Conservation (phyloP, 768 basidiomycete species). For the Hericium rajendrae region DNA sequence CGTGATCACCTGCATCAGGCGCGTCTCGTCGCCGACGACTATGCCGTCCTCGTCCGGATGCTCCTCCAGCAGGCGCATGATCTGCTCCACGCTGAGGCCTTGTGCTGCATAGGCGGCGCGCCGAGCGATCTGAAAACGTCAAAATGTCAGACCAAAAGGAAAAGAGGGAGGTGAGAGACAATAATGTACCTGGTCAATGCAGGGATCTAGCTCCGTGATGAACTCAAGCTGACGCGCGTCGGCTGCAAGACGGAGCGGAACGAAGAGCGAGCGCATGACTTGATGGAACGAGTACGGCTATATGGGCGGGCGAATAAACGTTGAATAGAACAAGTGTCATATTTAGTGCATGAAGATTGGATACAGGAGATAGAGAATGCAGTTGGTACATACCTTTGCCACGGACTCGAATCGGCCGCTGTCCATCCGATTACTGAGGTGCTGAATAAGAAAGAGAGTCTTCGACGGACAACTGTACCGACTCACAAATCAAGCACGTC, state of each 20-base stretch:
- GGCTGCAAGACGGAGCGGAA: conserved; percentile 58
- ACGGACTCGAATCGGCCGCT: conserved; percentile 75
- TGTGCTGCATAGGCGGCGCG: conserved; percentile 49
- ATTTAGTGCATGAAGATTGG: neutral
- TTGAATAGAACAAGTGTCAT: neutral
- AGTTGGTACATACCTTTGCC: conserved; percentile 31
- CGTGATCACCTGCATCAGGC: conserved; percentile 71
- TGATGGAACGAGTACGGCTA: conserved; percentile 72
- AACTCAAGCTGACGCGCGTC: conserved; percentile 60
- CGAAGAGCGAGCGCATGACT: conserved; percentile 64
- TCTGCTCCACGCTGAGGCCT: conserved; percentile 36
- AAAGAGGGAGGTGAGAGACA: neutral
- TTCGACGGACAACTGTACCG: neutral
- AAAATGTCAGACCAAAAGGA: neutral
- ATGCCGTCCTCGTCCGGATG: conserved; percentile 49
- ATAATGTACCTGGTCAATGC: conserved; percentile 47
- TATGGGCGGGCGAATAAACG: neutral
- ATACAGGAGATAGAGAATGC: neutral
- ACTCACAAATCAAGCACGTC: conserved; percentile 75
- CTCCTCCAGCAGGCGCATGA: conserved; percentile 31
- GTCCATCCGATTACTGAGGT: conserved; percentile 69
- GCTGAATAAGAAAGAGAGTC: neutral
- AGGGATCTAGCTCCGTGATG: conserved; percentile 55
- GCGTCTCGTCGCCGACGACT: conserved; percentile 78
- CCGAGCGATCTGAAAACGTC: conserved; percentile 41